Evolutionary conservation across 176 grass and related monocot genomes (phyloP).

Genomic region (Elaeis guineensis): DNA sequence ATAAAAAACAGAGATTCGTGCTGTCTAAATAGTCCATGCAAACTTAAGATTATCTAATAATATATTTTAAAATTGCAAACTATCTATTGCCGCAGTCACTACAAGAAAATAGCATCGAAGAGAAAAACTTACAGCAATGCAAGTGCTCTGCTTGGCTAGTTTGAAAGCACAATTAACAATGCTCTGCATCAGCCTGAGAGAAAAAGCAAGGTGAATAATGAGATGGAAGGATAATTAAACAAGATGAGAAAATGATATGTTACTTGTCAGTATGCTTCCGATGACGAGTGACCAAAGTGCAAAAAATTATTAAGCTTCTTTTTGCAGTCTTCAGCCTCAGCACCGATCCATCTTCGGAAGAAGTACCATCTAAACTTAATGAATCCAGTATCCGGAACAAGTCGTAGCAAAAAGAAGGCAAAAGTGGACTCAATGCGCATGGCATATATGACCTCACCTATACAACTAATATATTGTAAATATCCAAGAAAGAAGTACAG

Average conservation of each 20-base stretch:
- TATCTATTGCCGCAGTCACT: no score
- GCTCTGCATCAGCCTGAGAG: slow-evolving; percentile 64
- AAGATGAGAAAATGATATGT: slow-evolving; percentile 19
- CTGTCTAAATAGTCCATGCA: no score
- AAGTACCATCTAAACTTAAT: slow-evolving; percentile 38
- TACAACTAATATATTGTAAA: slow-evolving; percentile 9
- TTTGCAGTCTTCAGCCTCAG: slow-evolving; percentile 70
- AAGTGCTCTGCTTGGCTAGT: slow-evolving; percentile 66
- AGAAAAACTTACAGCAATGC: slow-evolving; percentile 61
- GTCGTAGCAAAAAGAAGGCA: slow-evolving; percentile 75
- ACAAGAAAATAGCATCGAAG: not conserved
- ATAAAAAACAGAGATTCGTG: no score
- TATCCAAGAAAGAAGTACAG: not conserved
- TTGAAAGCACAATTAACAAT: slow-evolving; percentile 56
- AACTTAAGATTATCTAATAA: no score
- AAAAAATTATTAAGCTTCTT: slow-evolving; percentile 81
- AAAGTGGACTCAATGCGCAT: slow-evolving; percentile 46
- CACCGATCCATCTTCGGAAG: slow-evolving; percentile 26
- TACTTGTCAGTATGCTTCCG: slow-evolving; percentile 81
- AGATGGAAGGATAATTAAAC: slow-evolving; percentile 24
- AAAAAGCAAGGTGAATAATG: slow-evolving; percentile 24
- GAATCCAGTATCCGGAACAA: slow-evolving; percentile 62
- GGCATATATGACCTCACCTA: slow-evolving; percentile 89
- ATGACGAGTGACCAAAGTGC: slow-evolving; percentile 67
- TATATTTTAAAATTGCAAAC: no score